Conservation (phyloP, 2,329 filamentous ascomycete genomes). For the Cladophialophora bantiana region DNA sequence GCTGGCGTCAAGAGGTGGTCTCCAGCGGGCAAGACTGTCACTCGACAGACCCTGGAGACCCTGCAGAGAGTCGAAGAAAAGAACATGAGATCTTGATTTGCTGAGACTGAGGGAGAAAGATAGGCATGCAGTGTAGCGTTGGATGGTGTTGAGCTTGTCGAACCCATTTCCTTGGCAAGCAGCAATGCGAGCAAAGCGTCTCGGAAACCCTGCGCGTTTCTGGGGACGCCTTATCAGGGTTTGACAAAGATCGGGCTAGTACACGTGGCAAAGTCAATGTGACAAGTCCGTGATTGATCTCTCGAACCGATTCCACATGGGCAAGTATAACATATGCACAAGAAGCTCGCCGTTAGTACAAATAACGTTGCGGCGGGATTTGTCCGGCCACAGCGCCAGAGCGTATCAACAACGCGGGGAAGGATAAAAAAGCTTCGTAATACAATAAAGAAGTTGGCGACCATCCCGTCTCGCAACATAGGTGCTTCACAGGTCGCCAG, state of each 20-base stretch:
- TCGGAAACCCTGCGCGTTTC: background rate
- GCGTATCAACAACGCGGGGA: background rate
- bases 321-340: background rate
- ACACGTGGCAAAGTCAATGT: background rate
- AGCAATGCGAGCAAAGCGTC: constrained; percentile 1
- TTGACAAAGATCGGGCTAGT: constrained; percentile 8
- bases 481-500: background rate
- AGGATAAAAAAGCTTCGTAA: background rate
- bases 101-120: constrained; percentile 3
- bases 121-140: constrained; percentile 12
- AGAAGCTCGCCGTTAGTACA: background rate
- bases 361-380: background rate
- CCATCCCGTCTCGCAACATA: background rate
- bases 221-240: background rate
- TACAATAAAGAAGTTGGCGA: background rate
- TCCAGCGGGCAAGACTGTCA: background rate
- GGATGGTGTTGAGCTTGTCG: constrained; percentile 4
- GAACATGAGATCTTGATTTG: constrained; percentile 3
- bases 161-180: background rate
- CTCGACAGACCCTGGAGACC: background rate
- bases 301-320: background rate
- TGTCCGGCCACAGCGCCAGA: background rate
- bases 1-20: background rate
- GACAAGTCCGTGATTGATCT: background rate
- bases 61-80: background rate